Evolutionary conservation across 2,329 filamentous ascomycete species (phyloP), one percentile per base, ranked within the genome.

Genomic region (Phialophora expanda): DNA sequence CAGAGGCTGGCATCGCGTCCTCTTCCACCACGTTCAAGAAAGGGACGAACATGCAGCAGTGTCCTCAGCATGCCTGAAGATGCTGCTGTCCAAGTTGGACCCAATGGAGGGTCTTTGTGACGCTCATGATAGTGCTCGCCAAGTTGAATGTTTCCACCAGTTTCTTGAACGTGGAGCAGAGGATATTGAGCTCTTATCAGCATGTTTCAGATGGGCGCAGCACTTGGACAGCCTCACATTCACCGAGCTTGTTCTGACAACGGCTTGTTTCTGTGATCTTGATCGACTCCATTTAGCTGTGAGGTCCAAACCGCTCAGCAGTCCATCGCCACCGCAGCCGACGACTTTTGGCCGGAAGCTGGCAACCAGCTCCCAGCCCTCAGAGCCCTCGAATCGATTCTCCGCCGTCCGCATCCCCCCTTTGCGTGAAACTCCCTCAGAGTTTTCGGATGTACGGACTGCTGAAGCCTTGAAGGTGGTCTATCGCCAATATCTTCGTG

Each of bases 101-200:
- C 11, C 14, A n/a, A 14, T 30, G 17, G 54, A 57, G 22, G 11
- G 22, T 17, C 44, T 56, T 17, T 57, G 61, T 53, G 20, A 41
- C 14, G 22, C 28, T 41, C 53, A 57, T 51, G 44, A 56, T 24
- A 30, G 53, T 14, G 9, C 24, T 34, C 61, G 61, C 17, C 54
- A 12, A 26, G 20, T 50, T 20, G 61, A 63, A 56, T 63, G 61
- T 26, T 53, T 63, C 28, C 61, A 63, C 24, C 61, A 57, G n/a
- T 57, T 53, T 14, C 28, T 63, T n/a, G 34, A 63, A 57, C 3
- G 50, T 22, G 53, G 41, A 50, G 53, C 38, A 34, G 41, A 50
- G 41, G 61, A 63, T 34, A 9, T 34, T 17, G 61, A 56, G 22
- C 46, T 63, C 5, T 24, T 63, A 7, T 48, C 41, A 41, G 32